These are phyloP conservation scores for Saturnispora quitensis DNA, from an alignment of 805 yeast species.

Conservation along the genomic window DNA sequence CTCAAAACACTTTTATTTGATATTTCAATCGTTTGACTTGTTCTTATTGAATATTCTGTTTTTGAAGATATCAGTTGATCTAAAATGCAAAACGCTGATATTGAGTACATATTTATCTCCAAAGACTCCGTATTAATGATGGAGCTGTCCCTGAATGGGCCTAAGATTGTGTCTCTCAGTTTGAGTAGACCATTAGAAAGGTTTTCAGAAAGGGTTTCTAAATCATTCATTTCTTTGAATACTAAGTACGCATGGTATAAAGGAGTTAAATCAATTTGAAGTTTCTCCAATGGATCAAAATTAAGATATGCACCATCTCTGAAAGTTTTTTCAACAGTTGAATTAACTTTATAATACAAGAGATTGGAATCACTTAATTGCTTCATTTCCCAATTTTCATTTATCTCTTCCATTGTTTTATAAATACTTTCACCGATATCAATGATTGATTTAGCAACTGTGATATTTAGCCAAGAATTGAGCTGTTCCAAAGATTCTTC, in stretches of 20 bases:
- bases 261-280: constrained; percentile 55
- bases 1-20: constrained; percentile 65
- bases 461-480: constrained; percentile 52
- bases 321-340: constrained; percentile 75
- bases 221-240: constrained; percentile 61
- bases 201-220: constrained; percentile 49
- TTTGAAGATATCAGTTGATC: constrained; percentile 61
- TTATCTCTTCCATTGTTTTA: constrained; percentile 45
- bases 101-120: constrained; percentile 46
- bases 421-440: constrained; percentile 50
- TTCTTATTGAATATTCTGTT: constrained; percentile 55
- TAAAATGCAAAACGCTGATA: constrained; percentile 68
- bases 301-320: constrained; percentile 38
- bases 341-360: constrained; percentile 59
- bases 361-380: constrained; percentile 38
- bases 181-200: constrained; percentile 64
- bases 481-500: constrained; percentile 64
- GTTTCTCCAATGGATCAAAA: constrained; percentile 42
- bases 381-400: constrained; percentile 48
- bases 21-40: constrained; percentile 54
- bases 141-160: constrained; percentile 41
- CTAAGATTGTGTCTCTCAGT: constrained; percentile 61
- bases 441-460: constrained; percentile 51
- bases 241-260: constrained; percentile 78
- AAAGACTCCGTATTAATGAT: constrained; percentile 35